These are phyloP conservation scores for Apophysomyces trapeziformis DNA, from an alignment of 371 early-diverging fungal genomes.

Conservation along the genomic window DNA sequence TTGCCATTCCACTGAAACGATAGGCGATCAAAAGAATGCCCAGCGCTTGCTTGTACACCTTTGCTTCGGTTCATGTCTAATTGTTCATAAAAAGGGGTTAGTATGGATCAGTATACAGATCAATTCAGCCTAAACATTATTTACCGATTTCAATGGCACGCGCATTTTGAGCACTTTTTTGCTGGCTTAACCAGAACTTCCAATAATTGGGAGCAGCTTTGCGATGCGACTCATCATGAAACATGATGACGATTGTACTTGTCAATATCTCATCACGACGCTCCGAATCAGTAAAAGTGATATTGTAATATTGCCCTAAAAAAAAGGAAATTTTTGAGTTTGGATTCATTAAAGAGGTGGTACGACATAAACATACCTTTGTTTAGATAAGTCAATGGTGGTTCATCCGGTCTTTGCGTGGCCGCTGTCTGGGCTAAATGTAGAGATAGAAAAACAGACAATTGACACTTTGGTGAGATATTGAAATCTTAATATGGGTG, in stretches of 20 bases:
- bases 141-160: slow-evolving; percentile 59
- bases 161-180: slow-evolving; percentile 48
- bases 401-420: slow-evolving; percentile 37
- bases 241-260: slow-evolving; percentile 69
- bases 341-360: slow-evolving; percentile 10
- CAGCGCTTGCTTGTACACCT: slow-evolving; percentile 54
- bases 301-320: slow-evolving; percentile 27
- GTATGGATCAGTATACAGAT: neutral
- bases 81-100: slow-evolving; percentile 3
- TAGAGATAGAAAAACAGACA: neutral
- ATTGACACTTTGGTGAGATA: too few species aligned
- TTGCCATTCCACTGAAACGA: slow-evolving; percentile 47
- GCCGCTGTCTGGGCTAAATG: slow-evolving; percentile 43
- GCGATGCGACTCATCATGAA: slow-evolving; percentile 77
- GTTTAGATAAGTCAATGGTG: slow-evolving; percentile 67
- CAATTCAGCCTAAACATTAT: neutral
- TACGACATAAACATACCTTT: slow-evolving; percentile 40
- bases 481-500: too few species aligned
- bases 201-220: slow-evolving; percentile 70
- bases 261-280: slow-evolving; percentile 51
- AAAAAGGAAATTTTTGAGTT: slow-evolving; percentile 22
- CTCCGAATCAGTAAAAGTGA: slow-evolving; percentile 10
- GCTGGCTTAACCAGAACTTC: slow-evolving; percentile 82
- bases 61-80: slow-evolving; percentile 37
- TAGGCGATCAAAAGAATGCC: slow-evolving; percentile 50